These are phyloP conservation scores for Leccinum pellstonianum DNA, from an alignment of 768 basidiomycete genomes.

Conservation along the genomic window DNA sequence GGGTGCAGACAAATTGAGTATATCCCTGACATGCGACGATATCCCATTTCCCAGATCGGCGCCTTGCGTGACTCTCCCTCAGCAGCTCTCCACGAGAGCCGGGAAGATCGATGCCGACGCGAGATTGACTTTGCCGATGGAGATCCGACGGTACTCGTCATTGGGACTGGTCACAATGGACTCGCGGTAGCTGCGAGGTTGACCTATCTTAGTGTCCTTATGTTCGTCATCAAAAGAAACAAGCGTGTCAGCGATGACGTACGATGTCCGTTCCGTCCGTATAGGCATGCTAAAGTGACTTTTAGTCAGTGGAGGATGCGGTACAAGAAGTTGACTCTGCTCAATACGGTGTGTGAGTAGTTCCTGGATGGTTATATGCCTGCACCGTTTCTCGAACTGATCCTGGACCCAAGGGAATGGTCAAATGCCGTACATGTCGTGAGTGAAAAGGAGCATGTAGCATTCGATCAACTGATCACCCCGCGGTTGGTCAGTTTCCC, in stretches of 20 bases:
- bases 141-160: constrained; percentile 57
- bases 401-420: constrained; percentile 39
- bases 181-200: constrained; percentile 61
- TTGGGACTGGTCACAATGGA: constrained; percentile 68
- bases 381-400: background rate
- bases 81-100: constrained; percentile 44
- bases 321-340: constrained; percentile 55
- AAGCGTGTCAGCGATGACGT: constrained; percentile 48
- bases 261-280: background rate
- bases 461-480: background rate
- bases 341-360: constrained; percentile 48
- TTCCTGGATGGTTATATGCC: constrained; percentile 8
- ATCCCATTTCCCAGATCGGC: constrained; percentile 28
- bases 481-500: constrained; percentile 42
- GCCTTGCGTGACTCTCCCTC: constrained; percentile 39
- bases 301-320: constrained; percentile 48
- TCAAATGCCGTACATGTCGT: constrained; percentile 57
- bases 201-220: constrained; percentile 50
- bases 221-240: constrained; percentile 55
- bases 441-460: constrained; percentile 19
- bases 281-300: constrained; percentile 4
- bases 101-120: constrained; percentile 45
- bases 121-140: constrained; percentile 44
- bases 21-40: background rate
- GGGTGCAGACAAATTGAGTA: background rate